A percentile compares a stretch with the other conserved stretches of the same genome.
Evolutionary conservation across 2,329 filamentous ascomycete species (phyloP).

Genomic region (Lomentospora prolificans): DNA sequence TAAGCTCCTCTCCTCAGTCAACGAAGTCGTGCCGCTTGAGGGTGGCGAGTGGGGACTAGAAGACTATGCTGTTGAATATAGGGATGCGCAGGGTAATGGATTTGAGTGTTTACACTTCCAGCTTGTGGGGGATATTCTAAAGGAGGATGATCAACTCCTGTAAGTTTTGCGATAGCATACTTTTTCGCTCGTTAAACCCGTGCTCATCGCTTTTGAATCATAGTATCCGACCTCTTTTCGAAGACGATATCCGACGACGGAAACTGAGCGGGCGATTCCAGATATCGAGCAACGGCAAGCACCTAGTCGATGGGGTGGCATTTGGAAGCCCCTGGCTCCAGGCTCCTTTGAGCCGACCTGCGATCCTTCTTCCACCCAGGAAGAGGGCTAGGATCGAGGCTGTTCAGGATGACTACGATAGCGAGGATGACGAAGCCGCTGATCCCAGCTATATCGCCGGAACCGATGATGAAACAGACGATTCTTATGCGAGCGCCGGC

Average conservation of each 20-base stretch:
- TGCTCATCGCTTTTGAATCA: neutral
- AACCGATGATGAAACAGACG: neutral
- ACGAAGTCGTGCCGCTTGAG: conserved; percentile 73
- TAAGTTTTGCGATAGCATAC: conserved; percentile 30
- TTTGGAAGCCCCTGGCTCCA: conserved; percentile 68
- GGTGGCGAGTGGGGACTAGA: conserved; percentile 75
- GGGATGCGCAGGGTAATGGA: conserved; percentile 39
- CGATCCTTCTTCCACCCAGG: conserved; percentile 61
- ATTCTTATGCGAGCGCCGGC: neutral
- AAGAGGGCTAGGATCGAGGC: conserved; percentile 49
- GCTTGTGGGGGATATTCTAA: conserved; percentile 56
- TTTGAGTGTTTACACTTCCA: conserved; percentile 89
- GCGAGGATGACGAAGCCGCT: conserved; percentile 27
- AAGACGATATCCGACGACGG: conserved; percentile 63
- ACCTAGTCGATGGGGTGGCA: conserved; percentile 75
- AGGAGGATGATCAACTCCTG: conserved; percentile 77
- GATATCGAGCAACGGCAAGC: conserved; percentile 67
- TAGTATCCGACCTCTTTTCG: conserved; percentile 70
- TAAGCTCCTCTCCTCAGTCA: conserved; percentile 67
- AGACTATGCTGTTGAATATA: conserved; percentile 76
- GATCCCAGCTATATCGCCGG: neutral
- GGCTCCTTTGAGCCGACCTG: conserved; percentile 49
- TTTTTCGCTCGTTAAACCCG: neutral
- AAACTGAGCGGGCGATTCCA: conserved; percentile 70
- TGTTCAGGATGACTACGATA: conserved; percentile 20